These are phyloP conservation scores for Fusarium napiforme DNA, from an alignment of 2,329 filamentous ascomycete species.

Conservation along the genomic window DNA sequence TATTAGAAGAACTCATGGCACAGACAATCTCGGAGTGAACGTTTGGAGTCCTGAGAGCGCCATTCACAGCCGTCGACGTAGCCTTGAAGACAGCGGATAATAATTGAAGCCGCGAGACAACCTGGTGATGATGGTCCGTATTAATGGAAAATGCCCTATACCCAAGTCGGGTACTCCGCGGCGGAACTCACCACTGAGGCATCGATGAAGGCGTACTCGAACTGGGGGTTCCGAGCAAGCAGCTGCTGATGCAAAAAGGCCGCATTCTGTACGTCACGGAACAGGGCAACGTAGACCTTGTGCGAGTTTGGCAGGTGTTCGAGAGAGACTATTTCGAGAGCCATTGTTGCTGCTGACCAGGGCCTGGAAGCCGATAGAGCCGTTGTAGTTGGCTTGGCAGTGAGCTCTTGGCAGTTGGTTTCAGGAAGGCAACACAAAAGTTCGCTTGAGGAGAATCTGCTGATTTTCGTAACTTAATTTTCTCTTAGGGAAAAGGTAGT, in stretches of 20 bases:
- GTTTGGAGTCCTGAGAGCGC: conserved; percentile 79
- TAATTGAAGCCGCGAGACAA: conserved; percentile 78
- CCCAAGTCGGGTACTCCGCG: conserved; percentile 23
- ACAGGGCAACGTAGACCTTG: conserved; percentile 78
- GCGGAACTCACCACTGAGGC: conserved; percentile 73
- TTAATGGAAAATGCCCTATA: conserved; percentile 18
- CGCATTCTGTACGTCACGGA: conserved; percentile 80
- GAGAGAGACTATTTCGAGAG: conserved; percentile 74
- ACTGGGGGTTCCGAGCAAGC: conserved; percentile 82
- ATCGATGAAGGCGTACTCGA: conserved; percentile 95
- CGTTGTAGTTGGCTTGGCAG: conserved; percentile 4
- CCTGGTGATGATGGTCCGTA: conserved; percentile 53
- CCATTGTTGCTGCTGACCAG: conserved; percentile 50
- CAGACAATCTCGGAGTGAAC: conserved; percentile 91
- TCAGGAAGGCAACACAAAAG: conserved; percentile 4
- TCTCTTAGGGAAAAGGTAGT: background rate
- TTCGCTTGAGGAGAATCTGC: background rate
- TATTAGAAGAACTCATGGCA: conserved; percentile 82
- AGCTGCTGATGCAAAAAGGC: conserved; percentile 83
- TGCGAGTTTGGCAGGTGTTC: conserved; percentile 78
- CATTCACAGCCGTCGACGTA: conserved; percentile 71
- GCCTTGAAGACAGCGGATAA: conserved; percentile 82
- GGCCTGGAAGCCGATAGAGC: conserved; percentile 11
- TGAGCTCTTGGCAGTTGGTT: background rate
- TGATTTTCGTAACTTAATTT: conserved; percentile 12